Conservation (phyloP, 2,329 filamentous ascomycete genomes). For the Fusarium ramigenum region DNA sequence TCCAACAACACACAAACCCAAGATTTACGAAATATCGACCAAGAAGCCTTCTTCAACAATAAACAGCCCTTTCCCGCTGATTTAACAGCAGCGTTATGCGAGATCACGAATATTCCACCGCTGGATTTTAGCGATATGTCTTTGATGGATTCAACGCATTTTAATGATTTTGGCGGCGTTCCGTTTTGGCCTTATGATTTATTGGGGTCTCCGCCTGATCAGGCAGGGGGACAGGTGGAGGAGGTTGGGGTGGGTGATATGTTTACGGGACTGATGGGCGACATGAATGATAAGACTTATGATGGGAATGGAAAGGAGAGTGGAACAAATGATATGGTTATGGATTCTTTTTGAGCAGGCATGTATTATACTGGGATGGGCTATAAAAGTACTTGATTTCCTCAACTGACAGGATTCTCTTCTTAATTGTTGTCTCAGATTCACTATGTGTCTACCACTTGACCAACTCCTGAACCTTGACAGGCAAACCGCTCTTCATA, state of each 20-base stretch:
- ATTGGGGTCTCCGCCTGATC: not conserved
- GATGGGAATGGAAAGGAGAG: accelerated
- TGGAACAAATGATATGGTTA: accelerated
- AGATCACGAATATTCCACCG: conserved; percentile 17
- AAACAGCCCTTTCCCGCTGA: not conserved
- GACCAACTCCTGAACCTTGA: conserved; percentile 37
- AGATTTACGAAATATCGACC: not conserved
- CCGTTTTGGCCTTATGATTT: conserved; percentile 13
- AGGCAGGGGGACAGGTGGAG: accelerated
- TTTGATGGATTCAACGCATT: not conserved
- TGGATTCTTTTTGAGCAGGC: not conserved
- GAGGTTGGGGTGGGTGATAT: not conserved
- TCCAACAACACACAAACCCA: not conserved
- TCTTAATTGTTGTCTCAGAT: too few species aligned
- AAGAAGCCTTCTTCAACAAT: conserved; percentile 8
- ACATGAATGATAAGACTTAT: not conserved
- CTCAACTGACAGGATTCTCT: too few species aligned
- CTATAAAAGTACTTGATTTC: not conserved
- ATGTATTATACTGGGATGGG: not conserved
- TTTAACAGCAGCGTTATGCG: not conserved
- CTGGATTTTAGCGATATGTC: conserved; percentile 8
- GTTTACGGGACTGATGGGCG: not conserved
- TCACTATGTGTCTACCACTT: conserved; percentile 18
- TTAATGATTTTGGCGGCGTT: not conserved
- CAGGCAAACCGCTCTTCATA: conserved; percentile 48